Evolutionary conservation across 768 basidiomycete species (phyloP), one percentile per base, ranked within the genome.

Genomic region (Pulveroboletus sp.): DNA sequence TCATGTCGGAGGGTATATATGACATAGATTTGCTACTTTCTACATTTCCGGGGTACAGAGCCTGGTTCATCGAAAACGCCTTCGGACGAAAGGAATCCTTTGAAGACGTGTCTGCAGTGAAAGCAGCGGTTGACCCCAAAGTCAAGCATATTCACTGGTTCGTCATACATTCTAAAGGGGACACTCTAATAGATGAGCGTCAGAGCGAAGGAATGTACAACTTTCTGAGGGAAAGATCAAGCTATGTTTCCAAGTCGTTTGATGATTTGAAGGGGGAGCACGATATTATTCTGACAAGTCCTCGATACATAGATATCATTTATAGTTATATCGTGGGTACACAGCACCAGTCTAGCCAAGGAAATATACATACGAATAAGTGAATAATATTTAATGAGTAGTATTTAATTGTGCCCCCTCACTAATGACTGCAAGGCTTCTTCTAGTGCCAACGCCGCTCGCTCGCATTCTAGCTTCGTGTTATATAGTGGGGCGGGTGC

Each of bases 401-500:
- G n/a, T n/a, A n/a, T n/a, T n/a, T 47, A 67, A 30, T 40, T 19
- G 22, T 50, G 27, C 26, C 45, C 45, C 31, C 44, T 53, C 48
- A 49, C 44, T 43, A 63, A 58, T 47, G 27, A 48, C n/a, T 71
- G 68, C 43, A 89, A 70, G 11, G 74, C 81, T 47, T 79, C 72
- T 44, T 92, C 84, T 22, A 97, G 63, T 50, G 76, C 78, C 51
- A 67, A 66, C 13, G 78, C 89, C 11, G 85, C 89, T 46, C 75
- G 70, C 59, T 87, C 78, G 53, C 87, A 87, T 58, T 99, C 96
- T 56, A 73, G 69, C 57, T 83, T 74, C 12, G 85, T 85, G 64
- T 87, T 96, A 68, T 97, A 99, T 63, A 98, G 71, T 29, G 94
- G 87, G 14, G 77, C 76, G 40, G 94, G 93, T 53, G 92, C 80